Evolutionary conservation across 768 basidiomycete species (phyloP).

Genomic region (Ephemerocybe angulata): DNA sequence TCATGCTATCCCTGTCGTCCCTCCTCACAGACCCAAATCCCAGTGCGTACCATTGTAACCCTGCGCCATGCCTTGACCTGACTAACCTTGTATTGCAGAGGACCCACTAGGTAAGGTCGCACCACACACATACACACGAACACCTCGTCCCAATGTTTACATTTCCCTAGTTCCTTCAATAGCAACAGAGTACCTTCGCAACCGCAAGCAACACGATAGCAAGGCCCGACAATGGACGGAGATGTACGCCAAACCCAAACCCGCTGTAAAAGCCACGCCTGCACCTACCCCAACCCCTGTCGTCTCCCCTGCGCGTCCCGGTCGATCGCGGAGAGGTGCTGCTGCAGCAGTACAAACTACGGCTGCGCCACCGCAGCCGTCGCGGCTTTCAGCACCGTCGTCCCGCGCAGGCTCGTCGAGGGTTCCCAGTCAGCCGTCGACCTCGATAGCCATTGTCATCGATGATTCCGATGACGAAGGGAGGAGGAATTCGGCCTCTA

Average conservation of each 20-base stretch:
- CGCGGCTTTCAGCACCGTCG: background rate
- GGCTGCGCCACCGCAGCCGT: background rate
- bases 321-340: constrained; percentile 18
- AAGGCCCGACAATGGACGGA: constrained; percentile 79
- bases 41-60: constrained; percentile 43
- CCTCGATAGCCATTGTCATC: constrained; percentile 22
- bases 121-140: background rate
- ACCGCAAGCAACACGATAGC: constrained; percentile 67
- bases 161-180: constrained; percentile 59
- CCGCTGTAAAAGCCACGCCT: constrained; percentile 24
- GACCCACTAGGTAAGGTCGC: constrained; percentile 60
- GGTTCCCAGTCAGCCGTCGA: background rate
- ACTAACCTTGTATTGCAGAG: constrained; percentile 36
- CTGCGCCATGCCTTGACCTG: background rate
- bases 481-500: constrained; percentile 2
- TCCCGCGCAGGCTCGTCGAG: background rate
- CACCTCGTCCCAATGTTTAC: background rate
- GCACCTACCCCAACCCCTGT: constrained; percentile 22
- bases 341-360: constrained; percentile 14
- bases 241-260: constrained; percentile 55
- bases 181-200: constrained; percentile 62
- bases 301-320: constrained; percentile 12
- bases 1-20: constrained; percentile 89
- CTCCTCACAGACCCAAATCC: constrained; percentile 94
- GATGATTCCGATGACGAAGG: constrained; percentile 29